phyloP scores from a whole-genome alignment of 345 rosid genomes.

The Syzygium aqueum region DNA sequence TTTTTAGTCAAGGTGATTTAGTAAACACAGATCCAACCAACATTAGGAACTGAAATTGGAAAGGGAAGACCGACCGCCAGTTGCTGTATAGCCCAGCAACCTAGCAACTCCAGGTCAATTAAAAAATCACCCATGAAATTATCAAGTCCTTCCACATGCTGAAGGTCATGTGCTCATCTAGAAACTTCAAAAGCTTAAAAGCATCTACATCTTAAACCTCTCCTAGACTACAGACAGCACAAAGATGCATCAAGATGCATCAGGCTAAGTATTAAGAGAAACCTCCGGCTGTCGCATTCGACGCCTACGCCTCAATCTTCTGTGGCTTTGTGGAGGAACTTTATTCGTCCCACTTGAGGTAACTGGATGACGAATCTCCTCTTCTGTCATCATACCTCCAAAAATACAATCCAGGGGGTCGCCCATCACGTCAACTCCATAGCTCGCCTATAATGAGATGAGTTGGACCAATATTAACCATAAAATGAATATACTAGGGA shows the following conservation, averaged over 20 bases:
- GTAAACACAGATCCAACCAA: neutral
- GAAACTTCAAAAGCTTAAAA: neutral
- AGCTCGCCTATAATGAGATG: slow-evolving; percentile 21
- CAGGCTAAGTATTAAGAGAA: neutral
- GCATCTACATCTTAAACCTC: neutral
- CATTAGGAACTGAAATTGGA: neutral
- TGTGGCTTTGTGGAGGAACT: slow-evolving; percentile 16
- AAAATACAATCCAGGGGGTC: slow-evolving; percentile 51
- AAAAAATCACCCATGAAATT: neutral
- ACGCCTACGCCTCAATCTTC: slow-evolving; percentile 33
- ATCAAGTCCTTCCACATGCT: neutral
- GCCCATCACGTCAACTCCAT: slow-evolving; percentile 18
- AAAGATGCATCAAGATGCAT: neutral
- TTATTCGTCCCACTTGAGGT: slow-evolving; percentile 9
- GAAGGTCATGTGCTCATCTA: neutral
- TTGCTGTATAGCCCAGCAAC: neutral
- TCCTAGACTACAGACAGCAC: neutral
- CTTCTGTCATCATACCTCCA: slow-evolving; percentile 20
- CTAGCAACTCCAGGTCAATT: neutral
- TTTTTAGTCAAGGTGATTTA: neutral
- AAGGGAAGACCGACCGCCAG: neutral
- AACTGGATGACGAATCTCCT: slow-evolving; percentile 26
- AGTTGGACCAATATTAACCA: neutral
- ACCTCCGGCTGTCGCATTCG: slow-evolving; percentile 21
- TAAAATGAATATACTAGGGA: neutral